Conservation (phyloP, 202 grass and related monocot species). For the Brachypodium distachyon region DNA sequence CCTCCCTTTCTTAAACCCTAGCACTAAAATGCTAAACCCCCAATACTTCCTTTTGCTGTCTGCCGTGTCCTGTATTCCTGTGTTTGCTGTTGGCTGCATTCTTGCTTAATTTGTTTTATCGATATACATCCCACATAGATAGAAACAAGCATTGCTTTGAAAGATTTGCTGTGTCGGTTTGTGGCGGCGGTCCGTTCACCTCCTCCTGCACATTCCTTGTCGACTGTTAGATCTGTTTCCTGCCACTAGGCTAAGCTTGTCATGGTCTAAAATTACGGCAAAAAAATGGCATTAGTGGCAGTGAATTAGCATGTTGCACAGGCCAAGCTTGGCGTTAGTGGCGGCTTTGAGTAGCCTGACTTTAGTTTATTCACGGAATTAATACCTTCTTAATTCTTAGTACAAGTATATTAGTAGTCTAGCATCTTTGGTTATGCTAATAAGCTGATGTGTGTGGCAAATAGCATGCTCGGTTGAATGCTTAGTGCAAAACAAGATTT, state of each 20-base stretch:
- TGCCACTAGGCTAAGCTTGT: no score
- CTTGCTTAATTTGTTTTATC: not conserved
- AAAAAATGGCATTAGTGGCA: no score
- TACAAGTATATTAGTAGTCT: not conserved
- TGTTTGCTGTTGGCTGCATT: not conserved
- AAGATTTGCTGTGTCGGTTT: not conserved
- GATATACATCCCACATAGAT: not conserved
- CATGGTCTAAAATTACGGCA: no score
- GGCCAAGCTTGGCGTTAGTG: no score
- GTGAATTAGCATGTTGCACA: no score
- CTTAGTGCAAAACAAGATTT: not conserved
- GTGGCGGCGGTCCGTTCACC: no score
- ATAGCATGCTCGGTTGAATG: no score
- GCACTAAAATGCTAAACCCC: slow-evolving; percentile 2
- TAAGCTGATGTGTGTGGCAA: not conserved
- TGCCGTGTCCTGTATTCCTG: not conserved
- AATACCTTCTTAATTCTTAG: not conserved
- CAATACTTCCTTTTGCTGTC: not conserved
- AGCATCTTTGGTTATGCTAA: not conserved
- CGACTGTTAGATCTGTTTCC: no score
- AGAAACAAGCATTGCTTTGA: not conserved
- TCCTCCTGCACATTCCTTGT: no score
- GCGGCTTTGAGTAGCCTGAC: no score
- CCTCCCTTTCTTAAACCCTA: slow-evolving; percentile 24
- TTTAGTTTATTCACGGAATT: no score